Evolutionary conservation across 352 stramenopile species (phyloP), one percentile per base, ranked within the genome.

Genomic region (Globisporangium echinulatum): DNA sequence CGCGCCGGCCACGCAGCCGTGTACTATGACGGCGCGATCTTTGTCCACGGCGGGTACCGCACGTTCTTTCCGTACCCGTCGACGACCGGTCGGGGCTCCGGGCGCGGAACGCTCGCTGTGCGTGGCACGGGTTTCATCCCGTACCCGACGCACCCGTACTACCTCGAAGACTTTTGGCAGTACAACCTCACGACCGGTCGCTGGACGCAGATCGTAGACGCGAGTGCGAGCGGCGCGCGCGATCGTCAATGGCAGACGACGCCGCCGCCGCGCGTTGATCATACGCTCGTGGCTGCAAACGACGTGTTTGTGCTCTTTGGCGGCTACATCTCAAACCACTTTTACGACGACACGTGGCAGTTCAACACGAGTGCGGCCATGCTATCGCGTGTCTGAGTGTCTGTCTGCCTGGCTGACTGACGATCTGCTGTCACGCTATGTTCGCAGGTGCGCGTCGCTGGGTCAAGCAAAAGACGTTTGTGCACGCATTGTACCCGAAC

Each of bases 341-440:
- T 96, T 69, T 98, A 95, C 66, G 83, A 96, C 49, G 96, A 98
- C 66, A 97, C 90, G 15, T 99, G 96, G 96, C 88, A 97, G 64
- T 98, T 96, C 75, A 97, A 98, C 71, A 94, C 94, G 44, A 94
- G 85, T 71, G 80, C 68, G 63, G 2, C 5, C 4, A 51, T 19
- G 7, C 40, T 51, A 0, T 52, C 40, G 25, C 47, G 43, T 51
- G n/a, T 38, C 7, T 17, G n/a, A 43, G 37, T 25, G 25, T 25
- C 25, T 25, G 25, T 25, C 25, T 25, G 25, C 25, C 25, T 25
- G 25, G 25, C 25, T 25, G 25, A 25, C 25, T 25, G 25, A 25
- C 25, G 25, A 2, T 25, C 25, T 25, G 25, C 25, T 25, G 25
- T 2, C 25, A 25, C 25, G 25, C 25, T 25, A 25, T 25, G 38